Evolutionary conservation across 345 rosid genomes (phyloP).

Genomic region (Eucalyptus cladocalyx): DNA sequence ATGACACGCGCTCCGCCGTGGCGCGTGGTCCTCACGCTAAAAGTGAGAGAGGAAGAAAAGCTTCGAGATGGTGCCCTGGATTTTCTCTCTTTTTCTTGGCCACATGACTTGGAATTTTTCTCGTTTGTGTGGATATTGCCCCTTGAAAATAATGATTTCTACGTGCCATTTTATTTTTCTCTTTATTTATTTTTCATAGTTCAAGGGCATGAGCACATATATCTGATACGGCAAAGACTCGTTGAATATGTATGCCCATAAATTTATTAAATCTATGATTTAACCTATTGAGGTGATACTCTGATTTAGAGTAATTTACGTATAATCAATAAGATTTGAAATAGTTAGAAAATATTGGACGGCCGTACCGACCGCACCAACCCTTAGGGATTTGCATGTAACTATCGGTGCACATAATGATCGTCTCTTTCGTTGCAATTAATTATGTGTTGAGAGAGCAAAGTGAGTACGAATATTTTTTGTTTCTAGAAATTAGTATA

Average conservation of each 20-base stretch:
- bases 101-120: neutral
- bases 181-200: neutral
- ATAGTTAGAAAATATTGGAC: neutral
- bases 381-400: neutral
- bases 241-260: accelerated
- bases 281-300: no score
- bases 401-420: neutral
- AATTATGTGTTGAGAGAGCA: neutral
- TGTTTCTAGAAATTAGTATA: no score
- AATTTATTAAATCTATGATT: no score
- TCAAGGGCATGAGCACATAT: neutral
- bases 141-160: neutral
- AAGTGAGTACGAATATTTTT: no score
- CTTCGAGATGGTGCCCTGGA: neutral
- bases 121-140: neutral
- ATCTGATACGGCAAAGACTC: neutral
- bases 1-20: neutral
- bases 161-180: neutral
- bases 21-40: neutral
- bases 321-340: no score
- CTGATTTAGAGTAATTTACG: accelerated
- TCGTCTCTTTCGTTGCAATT: accelerated
- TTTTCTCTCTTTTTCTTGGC: neutral
- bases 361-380: neutral
- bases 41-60: neutral